Evolutionary conservation across 225 moss, liverwort and hornwort genomes (phyloP), one percentile per base, ranked within the genome.

Genomic region (Bryoerythrophyllum caledonicum): DNA sequence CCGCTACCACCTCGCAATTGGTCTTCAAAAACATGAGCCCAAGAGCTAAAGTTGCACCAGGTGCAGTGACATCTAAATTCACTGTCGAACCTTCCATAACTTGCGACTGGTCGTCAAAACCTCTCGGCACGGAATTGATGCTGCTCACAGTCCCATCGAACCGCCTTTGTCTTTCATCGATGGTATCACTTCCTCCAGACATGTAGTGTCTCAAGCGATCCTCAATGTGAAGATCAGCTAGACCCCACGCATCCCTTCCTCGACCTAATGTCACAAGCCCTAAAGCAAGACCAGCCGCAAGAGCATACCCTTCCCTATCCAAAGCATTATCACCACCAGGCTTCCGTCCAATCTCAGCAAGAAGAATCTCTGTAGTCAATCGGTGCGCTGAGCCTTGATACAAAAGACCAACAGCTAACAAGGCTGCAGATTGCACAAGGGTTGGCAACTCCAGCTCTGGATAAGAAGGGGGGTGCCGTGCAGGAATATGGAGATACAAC

Each of bases 311-410:
- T 72, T 97, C 97, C 79, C 97, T 86, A 43, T 97, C 97, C 74
- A 91, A 74, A 17, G 87, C 86, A 85, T 80, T 94, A 72, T 97
- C 97, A 52, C 90, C 94, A 74, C 94, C 91, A 74, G 97, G 97
- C 75, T 91, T 97, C 54, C 97, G 88, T 68, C 97, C 97, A 78
- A 97, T 93, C 84, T 97, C 97, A 63, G 94, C 92, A 73, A 97
- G 94, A 64, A 97, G 89, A 86, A 97, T 91, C 77, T 97, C 97
- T 10, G 94, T 94, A 55, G 97, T 97, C 58, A 94, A 87, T 58
- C 97, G 97, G 72, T 97, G 97, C 19, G 94, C 97, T 58, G 97
- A 94, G 74, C 94, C 97, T 84, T 97, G 94, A 85, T 97, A 97
- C 55, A 97, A 65, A 43, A 97, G 90, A 59, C 97, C 97, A 11